Evolutionary conservation across 352 stramenopile genomes (phyloP), one percentile per base, ranked within the genome.

Genomic region (Peronospora destructor): DNA sequence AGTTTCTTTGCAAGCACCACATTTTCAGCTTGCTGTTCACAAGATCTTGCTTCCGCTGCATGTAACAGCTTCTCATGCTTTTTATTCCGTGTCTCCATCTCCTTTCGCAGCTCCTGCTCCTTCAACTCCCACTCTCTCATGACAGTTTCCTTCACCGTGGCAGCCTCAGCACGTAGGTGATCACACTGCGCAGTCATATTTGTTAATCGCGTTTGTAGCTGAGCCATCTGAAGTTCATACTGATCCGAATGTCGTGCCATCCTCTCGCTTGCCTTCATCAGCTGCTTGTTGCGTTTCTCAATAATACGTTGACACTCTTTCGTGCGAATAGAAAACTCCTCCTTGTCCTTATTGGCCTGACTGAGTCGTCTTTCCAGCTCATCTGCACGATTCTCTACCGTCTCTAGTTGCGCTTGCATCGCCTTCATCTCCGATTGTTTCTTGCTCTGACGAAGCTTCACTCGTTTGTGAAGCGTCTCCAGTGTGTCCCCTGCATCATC

Each of bases 271-370:
- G 76, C 78, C 53, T 91, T 91, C 49, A 89, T 84, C 10, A 91
- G 50, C 43, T 91, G 81, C 48, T 86, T 86, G 64, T 87, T 91
- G 56, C 81, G 78, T 64, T 91, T 91, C 52, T 91, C 81, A 38
- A 91, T 85, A 32, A 89, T 84, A 4, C 75, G 68, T 39, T 91
- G 77, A 47, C 80, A 91, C 40, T 91, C 80, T 34, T 84, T 79
- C 49, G 79, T 83, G 42, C 80, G 73, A 52, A 88, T 91, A 29
- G 60, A 64, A 33, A 44, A 74, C 54, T 87, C 78, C 6, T 77
- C 66, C 42, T 85, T 87, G 43, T 80, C 70, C 35, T 68, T 72
- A n/a, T 47, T 60, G 7, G 66, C 60, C 4, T 51, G 28, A 28
- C 16, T 32, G 0, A 87, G 54, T 45, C 57, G 55, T n/a, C 37